Conservation (phyloP, 306 rosid species). For the Vicia sativa region DNA sequence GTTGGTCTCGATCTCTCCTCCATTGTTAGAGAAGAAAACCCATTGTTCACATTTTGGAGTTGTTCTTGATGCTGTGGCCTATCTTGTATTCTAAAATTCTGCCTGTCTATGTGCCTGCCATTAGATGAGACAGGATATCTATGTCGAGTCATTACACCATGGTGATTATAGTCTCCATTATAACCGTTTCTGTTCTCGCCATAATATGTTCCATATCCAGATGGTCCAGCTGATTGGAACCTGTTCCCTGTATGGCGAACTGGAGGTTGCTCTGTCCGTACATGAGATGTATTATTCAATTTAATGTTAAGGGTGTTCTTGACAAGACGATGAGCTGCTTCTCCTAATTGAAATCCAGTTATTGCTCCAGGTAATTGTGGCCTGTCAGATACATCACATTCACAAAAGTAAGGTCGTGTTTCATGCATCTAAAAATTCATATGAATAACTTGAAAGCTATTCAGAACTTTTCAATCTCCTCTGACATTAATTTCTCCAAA, state of each 20-base stretch:
- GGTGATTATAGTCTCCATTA: slow-evolving; percentile 57
- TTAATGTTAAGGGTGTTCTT: slow-evolving; percentile 66
- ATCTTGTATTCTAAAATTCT: slow-evolving; percentile 56
- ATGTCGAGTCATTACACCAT: slow-evolving; percentile 53
- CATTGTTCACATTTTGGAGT: slow-evolving; percentile 49
- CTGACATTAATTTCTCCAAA: slow-evolving; percentile 6
- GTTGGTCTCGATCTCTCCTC: slow-evolving; percentile 53
- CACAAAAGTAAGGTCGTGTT: slow-evolving; percentile 27
- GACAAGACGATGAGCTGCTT: slow-evolving; percentile 95
- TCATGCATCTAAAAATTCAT: slow-evolving; percentile 23
- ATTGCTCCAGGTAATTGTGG: slow-evolving; percentile 79
- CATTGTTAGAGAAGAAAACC: slow-evolving; percentile 51
- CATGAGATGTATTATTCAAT: slow-evolving; percentile 53
- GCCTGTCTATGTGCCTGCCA: slow-evolving; percentile 61
- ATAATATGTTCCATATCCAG: slow-evolving; percentile 67
- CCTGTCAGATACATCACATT: slow-evolving; percentile 53
- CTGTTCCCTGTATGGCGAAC: slow-evolving; percentile 52
- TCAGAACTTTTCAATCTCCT: slow-evolving; percentile 22
- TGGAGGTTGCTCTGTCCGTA: slow-evolving; percentile 60
- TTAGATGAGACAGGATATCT: slow-evolving; percentile 41
- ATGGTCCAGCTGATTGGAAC: slow-evolving; percentile 62
- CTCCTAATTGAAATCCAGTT: slow-evolving; percentile 84
- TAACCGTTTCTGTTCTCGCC: slow-evolving; percentile 57
- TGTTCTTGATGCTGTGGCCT: slow-evolving; percentile 54
- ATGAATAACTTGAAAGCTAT: slow-evolving; percentile 16